Evolutionary conservation across 257 asterid genomes (phyloP), one percentile per base, ranked within the genome.

Genomic region (Nemophila menziesii): DNA sequence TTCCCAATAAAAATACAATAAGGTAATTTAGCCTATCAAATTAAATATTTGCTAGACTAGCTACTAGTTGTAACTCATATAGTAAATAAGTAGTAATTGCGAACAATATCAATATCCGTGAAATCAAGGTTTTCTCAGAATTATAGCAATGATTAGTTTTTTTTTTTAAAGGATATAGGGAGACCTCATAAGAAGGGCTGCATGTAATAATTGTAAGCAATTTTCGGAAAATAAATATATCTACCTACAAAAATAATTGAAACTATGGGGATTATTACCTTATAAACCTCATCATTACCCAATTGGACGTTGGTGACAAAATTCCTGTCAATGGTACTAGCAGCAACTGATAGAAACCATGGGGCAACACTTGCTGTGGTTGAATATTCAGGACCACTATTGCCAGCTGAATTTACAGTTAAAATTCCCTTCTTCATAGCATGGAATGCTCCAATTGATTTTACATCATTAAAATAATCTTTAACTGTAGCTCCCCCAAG

Each of bases 261-360:
- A 24, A 4, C 4, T 4, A 24, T 4, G 6, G 9, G 9, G 9
- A 4, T 9, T 9, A 24, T 13, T 41, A 41, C 46, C 13, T 41
- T 10, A 15, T 41, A 41, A 41, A 41, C 46, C 24, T 17, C 36
- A 8, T 44, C 46, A 11, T 51, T 58, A 2, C 52, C 71, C 42
- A 65, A 14, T 20, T 63, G 7, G 22, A 75, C 65, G 58, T 15
- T 56, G 29, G 86, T 62, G 1, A 79, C 73, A 46, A 79, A 79
- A 22, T 55, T 60, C 17, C 82, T 66, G 46, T 79, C 92, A 45
- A 72, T 20, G 18, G 65, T 10, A 4, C 82, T 72, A 39, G 86
- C 79, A 14, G 74, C 86, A 2, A 79, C 86, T 8, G 67, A 72
- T 20, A 79, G 62, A 60, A 71, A 56, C 92, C 92, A 79, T 0